Conservation (phyloP, 176 grass and related monocot species). For the Thinopyrum elongatum region DNA sequence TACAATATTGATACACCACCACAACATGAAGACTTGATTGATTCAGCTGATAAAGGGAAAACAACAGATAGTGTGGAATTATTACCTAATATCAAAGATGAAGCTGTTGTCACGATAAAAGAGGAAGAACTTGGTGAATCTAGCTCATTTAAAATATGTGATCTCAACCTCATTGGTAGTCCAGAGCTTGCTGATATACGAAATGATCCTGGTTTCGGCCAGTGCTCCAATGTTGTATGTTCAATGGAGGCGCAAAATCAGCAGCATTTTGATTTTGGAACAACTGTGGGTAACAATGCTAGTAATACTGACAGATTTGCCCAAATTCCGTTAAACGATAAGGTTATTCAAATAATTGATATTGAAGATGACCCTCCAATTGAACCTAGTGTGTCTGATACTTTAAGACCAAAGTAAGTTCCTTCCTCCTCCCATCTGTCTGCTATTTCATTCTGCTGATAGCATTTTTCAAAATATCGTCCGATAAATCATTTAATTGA, state of each 20-base stretch:
- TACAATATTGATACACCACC: conserved; percentile 43
- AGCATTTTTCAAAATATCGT: not conserved
- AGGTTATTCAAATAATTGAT: conserved; percentile 76
- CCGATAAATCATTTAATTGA: too few relatives aligned
- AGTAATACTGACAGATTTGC: conserved; percentile 31
- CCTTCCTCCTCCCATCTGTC: not conserved
- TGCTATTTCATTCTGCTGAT: conserved; percentile 1
- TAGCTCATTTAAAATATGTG: conserved; percentile 83
- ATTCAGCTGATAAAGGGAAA: conserved; percentile 51
- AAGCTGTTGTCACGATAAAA: conserved; percentile 38
- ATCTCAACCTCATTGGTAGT: conserved; percentile 79
- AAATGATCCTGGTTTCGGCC: conserved; percentile 47
- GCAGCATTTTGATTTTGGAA: conserved; percentile 48
- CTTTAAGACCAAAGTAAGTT: conserved; percentile 75
- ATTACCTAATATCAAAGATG: conserved; percentile 38
- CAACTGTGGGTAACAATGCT: conserved; percentile 26
- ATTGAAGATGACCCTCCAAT: conserved; percentile 74
- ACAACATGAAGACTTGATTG: conserved; percentile 57
- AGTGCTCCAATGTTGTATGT: conserved; percentile 26
- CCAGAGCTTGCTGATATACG: conserved; percentile 72
- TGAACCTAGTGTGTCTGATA: conserved; percentile 43
- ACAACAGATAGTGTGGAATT: conserved; percentile 30
- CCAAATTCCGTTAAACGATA: conserved; percentile 43
- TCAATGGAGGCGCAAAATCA: conserved; percentile 42
- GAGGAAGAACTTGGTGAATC: conserved; percentile 53